A percentile compares a stretch with the other conserved stretches of the same genome.
These are phyloP conservation scores for Fraxinus sp. DNA, from an alignment of 305 asterid species.

Conservation along the genomic window DNA sequence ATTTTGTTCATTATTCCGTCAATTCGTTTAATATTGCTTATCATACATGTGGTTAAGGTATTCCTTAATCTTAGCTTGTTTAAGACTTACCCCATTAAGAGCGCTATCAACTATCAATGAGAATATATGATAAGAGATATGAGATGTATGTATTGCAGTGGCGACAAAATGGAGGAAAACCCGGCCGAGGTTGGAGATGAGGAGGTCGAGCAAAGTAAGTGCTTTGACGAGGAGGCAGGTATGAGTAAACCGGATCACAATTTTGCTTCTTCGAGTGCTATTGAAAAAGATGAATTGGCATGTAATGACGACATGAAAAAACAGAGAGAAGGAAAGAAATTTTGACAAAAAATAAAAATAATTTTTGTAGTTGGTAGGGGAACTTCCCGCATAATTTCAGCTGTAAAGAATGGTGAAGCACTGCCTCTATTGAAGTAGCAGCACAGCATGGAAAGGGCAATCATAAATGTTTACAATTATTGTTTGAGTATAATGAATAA, in stretches of 20 bases:
- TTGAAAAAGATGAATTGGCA: background rate
- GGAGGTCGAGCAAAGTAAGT: constrained; percentile 48
- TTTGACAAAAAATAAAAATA: background rate
- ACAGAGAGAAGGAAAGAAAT: constrained; percentile 6
- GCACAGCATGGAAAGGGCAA: background rate
- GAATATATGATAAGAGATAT: background rate
- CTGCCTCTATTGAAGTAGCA: constrained; percentile 4
- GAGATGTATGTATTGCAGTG: constrained; percentile 43
- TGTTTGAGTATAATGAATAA: background rate
- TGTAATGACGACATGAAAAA: background rate
- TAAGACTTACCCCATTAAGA: background rate
- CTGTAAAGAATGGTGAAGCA: background rate
- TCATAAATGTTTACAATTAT: background rate
- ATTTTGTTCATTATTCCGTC: background rate
- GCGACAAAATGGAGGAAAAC: constrained; percentile 46
- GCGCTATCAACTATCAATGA: background rate
- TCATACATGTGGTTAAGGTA: background rate
- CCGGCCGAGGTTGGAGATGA: constrained; percentile 49
- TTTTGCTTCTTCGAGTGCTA: constrained; percentile 30
- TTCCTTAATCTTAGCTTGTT: background rate
- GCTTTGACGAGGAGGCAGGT: constrained; percentile 44
- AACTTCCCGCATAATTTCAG: background rate
- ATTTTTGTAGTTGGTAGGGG: background rate
- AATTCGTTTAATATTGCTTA: background rate
- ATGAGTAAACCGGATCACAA: constrained; percentile 15